Percentiles rank a stretch among this genome's conserved stretches.
phyloP scores from a whole-genome alignment of 768 basidiomycete species.

The Suillus luteus region DNA sequence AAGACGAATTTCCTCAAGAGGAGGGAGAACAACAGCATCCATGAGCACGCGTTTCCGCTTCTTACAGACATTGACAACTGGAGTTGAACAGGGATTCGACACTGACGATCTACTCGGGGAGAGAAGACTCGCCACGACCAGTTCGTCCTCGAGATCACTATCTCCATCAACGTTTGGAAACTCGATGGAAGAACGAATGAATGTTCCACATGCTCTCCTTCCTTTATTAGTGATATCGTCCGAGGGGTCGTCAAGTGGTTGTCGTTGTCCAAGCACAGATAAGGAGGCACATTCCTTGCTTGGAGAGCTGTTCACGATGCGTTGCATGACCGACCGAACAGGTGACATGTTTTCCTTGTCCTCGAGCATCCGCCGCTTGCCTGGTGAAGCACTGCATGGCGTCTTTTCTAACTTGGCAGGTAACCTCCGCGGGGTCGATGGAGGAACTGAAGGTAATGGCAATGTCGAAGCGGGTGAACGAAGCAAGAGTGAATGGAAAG shows the following conservation, averaged over 20 bases:
- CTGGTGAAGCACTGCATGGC: slow-evolving; percentile 33
- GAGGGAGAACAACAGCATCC: slow-evolving; percentile 55
- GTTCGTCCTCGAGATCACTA: slow-evolving; percentile 35
- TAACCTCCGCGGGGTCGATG: slow-evolving; percentile 37
- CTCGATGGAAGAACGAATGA: slow-evolving; percentile 35
- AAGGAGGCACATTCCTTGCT: slow-evolving; percentile 19
- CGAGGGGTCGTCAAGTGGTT: slow-evolving; percentile 38
- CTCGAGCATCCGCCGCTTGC: slow-evolving; percentile 38
- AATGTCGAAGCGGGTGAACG: slow-evolving; percentile 29
- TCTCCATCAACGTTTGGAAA: slow-evolving; percentile 27
- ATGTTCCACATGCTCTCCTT: slow-evolving; percentile 23
- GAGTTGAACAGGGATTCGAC: background rate
- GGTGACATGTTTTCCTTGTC: slow-evolving; percentile 65
- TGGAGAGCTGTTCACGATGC: slow-evolving; percentile 44
- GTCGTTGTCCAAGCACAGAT: slow-evolving; percentile 48
- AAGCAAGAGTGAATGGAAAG: slow-evolving; percentile 34
- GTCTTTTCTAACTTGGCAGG: slow-evolving; percentile 15
- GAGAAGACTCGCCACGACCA: slow-evolving; percentile 27
- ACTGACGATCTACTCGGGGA: slow-evolving; percentile 15
- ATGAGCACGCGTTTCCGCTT: slow-evolving; percentile 54
- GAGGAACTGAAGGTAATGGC: slow-evolving; percentile 29
- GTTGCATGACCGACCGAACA: slow-evolving; percentile 45
- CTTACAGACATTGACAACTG: slow-evolving; percentile 23
- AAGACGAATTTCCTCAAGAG: slow-evolving; percentile 32
- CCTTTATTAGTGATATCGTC: slow-evolving; percentile 29